Percentiles rank a stretch among this genome's conserved stretches.
phyloP scores from a whole-genome alignment of 2,329 filamentous ascomycete genomes.

The Mycosphaerelloides madeirae region DNA sequence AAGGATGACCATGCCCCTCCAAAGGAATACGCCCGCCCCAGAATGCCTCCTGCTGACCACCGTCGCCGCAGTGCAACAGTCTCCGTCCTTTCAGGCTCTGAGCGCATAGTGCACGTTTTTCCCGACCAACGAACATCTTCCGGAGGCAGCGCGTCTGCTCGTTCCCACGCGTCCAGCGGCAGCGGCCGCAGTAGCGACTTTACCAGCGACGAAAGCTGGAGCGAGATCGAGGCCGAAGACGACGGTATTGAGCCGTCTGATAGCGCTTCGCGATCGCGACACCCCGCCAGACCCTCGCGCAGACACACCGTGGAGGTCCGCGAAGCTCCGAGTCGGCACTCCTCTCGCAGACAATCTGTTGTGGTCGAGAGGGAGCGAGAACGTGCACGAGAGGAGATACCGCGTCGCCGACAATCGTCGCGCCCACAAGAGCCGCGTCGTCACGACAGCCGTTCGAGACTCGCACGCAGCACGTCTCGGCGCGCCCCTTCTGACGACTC shows the following conservation, averaged over 20 bases:
- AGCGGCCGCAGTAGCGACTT: constrained; percentile 19
- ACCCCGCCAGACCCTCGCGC: constrained; percentile 22
- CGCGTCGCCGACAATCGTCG: constrained; percentile 23
- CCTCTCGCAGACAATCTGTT: constrained; percentile 32
- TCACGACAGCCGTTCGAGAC: constrained; percentile 21
- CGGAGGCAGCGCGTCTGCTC: constrained; percentile 28
- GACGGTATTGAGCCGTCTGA: constrained; percentile 45
- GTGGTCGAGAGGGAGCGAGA: constrained; percentile 6
- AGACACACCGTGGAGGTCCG: constrained; percentile 33
- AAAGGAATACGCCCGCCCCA: too few relatives aligned
- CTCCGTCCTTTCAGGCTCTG: constrained; percentile 19
- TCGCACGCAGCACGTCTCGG: constrained; percentile 22
- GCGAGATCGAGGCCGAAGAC: constrained; percentile 22
- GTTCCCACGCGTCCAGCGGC: constrained; percentile 28
- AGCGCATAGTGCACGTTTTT: constrained; percentile 25
- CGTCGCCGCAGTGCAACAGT: constrained; percentile 19
- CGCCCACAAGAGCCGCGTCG: constrained; percentile 20
- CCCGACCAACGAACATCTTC: constrained; percentile 22
- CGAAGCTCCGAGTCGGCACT: constrained; percentile 32
- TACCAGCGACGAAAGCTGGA: constrained; percentile 29
- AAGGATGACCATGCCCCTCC: constrained; percentile 9
- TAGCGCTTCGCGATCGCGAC: constrained; percentile 43
- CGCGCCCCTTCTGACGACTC: constrained; percentile 33
- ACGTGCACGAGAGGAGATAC: constrained; percentile 13
- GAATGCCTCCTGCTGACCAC: constrained; percentile 15